Base-by-base conservation (phyloP, 192 early-diverging fungal genomes). In the Pilobolus umbonatus region DNA sequence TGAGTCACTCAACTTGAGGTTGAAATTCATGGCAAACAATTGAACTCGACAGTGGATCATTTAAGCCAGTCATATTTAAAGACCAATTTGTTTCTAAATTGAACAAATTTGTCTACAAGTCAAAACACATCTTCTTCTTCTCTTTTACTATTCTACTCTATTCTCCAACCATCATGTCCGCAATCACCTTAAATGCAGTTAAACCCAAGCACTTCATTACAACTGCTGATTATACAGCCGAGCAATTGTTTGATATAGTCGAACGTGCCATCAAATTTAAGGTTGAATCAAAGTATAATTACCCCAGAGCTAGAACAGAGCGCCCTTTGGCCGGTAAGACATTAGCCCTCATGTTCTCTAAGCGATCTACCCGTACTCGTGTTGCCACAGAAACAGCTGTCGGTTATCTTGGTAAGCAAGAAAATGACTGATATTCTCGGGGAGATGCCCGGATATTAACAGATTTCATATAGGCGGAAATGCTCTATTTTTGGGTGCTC, bases 341-440 rank as follows among this genome's bases (percentile, higher is more conserved):
- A 1, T 79, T 99, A 7, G 97, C 82, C 1, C 73, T 99, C 32
- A 78, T 98, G 61, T 99, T 99, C 40, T 90, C 97, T 14, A 99
- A 99, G 65, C 85, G 92, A 44, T 90, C 87, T 2, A 99, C 97
- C 5, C 90, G 97, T 43, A 99, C 97, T 12, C 84, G 97, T 35
- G 93, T 99, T 34, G 93, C 93, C 8, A 85, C 91, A 49, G 97
- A 99, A 68, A 80, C 91, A 10, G 90, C 94, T 1, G 85, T 94
- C 52, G 85, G 93, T 0, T 92, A 91, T 63, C 80, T 93, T 46
- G 80, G 80, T 78, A 80, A 31, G 26, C 21, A 15, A 21, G 19
- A 34, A 50, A 12, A 17, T 9, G n/a, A 47, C n/a, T 3, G 5
- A 17, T 34, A 21, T n/a, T n/a, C n/a, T n/a, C n/a, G 12, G 10